A percentile compares a stretch with the other conserved stretches of the same genome.
phyloP scores from a whole-genome alignment of 176 grass and related monocot species.

The Paspalum notatum region DNA sequence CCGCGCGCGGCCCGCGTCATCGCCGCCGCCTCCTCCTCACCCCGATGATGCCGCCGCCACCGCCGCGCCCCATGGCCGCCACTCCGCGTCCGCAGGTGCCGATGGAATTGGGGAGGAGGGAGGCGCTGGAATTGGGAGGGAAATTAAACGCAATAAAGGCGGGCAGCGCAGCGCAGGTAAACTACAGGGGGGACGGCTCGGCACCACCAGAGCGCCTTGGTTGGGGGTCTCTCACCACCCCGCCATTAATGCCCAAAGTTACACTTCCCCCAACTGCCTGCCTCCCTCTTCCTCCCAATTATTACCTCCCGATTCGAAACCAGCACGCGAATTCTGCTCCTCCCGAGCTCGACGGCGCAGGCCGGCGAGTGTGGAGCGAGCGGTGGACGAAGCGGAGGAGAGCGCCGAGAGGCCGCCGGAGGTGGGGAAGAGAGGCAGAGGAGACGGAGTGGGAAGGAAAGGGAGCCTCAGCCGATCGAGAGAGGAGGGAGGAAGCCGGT shows the following conservation, averaged over 20 bases:
- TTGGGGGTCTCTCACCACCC: constrained; percentile 30
- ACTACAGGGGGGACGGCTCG: constrained; percentile 42
- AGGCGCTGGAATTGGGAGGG: constrained; percentile 52
- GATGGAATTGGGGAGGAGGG: constrained; percentile 33
- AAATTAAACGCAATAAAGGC: constrained; percentile 62
- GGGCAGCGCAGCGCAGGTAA: constrained; percentile 37
- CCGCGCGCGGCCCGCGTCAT: constrained; percentile 33
- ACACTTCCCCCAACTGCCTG: constrained; percentile 56
- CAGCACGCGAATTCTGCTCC: constrained; percentile 16
- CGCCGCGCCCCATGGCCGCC: background rate
- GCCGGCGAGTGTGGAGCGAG: background rate
- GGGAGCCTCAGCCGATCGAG: too few relatives aligned
- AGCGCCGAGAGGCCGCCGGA: constrained; percentile 33
- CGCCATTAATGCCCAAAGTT: constrained; percentile 67
- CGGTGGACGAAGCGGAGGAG: background rate
- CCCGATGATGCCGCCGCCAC: background rate
- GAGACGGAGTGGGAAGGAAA: background rate
- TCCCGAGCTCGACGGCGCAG: background rate
- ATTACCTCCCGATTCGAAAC: constrained; percentile 42
- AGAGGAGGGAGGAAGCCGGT: constrained; percentile 12
- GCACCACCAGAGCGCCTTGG: background rate
- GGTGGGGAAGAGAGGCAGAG: constrained; percentile 33
- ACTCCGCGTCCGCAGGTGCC: constrained; percentile 30
- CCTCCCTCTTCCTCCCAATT: constrained; percentile 62
- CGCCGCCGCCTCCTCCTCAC: background rate